Conservation (phyloP, 2,329 filamentous ascomycete species). For the Aspergillus sp. region DNA sequence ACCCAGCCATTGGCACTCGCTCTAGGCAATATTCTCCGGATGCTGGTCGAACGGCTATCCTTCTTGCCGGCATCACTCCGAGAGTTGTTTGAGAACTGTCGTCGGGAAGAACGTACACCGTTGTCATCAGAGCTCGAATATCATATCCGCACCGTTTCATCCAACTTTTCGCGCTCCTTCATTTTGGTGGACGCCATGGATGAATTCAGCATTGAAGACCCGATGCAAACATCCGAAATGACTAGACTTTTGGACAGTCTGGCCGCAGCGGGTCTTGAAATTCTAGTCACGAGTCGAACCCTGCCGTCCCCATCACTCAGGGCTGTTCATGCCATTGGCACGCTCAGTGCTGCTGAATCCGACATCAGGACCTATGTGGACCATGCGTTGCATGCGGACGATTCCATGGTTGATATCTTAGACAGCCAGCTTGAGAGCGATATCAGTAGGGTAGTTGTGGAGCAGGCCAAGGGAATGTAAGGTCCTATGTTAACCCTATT, state of each 20-base stretch:
- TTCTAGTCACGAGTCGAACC: not conserved
- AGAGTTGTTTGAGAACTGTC: not conserved
- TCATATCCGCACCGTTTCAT: not conserved
- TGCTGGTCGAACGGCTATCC: not conserved
- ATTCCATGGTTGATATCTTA: not conserved
- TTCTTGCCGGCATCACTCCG: not conserved
- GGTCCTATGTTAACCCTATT: not conserved
- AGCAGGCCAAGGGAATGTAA: conserved; percentile 1
- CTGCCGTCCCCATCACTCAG: not conserved
- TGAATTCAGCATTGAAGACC: conserved; percentile 1
- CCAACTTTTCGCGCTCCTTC: not conserved
- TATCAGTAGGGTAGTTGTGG: not conserved
- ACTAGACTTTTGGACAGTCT: not conserved
- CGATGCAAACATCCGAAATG: not conserved
- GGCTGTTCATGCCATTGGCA: not conserved
- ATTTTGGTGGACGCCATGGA: conserved; percentile 3
- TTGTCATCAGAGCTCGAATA: not conserved
- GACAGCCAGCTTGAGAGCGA: not conserved
- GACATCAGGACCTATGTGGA: conserved; percentile 2
- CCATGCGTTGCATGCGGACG: conserved; percentile 1
- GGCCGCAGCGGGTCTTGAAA: not conserved
- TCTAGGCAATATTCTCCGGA: conserved; percentile 1
- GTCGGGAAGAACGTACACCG: not conserved
- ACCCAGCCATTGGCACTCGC: not conserved
- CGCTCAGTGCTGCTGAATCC: not conserved